These are phyloP conservation scores for Phalaenopsis aphrodite DNA, from an alignment of 106 monocot species.

Conservation along the genomic window DNA sequence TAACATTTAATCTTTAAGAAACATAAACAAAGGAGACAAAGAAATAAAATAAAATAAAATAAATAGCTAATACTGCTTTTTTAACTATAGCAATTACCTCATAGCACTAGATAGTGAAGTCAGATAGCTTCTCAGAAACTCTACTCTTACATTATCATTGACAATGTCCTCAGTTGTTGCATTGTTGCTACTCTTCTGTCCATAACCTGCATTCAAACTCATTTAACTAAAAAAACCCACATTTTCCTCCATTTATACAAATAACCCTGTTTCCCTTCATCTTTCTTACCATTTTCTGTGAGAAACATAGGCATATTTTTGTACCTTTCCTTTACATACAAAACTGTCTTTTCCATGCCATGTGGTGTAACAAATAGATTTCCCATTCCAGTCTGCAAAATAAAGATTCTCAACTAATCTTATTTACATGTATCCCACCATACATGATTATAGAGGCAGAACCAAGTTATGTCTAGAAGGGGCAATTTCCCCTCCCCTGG, in stretches of 20 bases:
- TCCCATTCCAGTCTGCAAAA: slow-evolving; percentile 33
- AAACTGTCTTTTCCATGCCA: slow-evolving; percentile 40
- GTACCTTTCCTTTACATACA: slow-evolving; percentile 43
- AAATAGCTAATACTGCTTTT: background rate
- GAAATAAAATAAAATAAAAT: background rate
- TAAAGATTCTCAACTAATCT: background rate
- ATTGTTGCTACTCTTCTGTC: slow-evolving; percentile 15
- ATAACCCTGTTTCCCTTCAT: background rate
- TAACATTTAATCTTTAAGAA: too few species aligned
- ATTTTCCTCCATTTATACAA: background rate
- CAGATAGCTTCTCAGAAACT: slow-evolving; percentile 30
- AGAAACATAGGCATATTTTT: slow-evolving; percentile 44
- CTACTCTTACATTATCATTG: slow-evolving; percentile 28
- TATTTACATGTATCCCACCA: background rate
- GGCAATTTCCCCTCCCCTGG: too few species aligned
- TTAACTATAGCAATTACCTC: slow-evolving; percentile 14
- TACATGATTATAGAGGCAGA: too few species aligned
- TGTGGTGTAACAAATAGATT: slow-evolving; percentile 29
- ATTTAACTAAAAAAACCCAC: background rate
- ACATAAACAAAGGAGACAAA: too few species aligned
- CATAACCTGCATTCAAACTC: slow-evolving; percentile 17
- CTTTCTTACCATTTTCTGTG: slow-evolving; percentile 51
- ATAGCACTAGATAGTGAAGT: slow-evolving; percentile 23
- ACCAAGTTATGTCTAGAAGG: too few species aligned
- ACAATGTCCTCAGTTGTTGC: slow-evolving; percentile 12